These are phyloP conservation scores for Proliferodiscus dingleyae DNA, from an alignment of 2,329 filamentous ascomycete genomes.

Conservation along the genomic window DNA sequence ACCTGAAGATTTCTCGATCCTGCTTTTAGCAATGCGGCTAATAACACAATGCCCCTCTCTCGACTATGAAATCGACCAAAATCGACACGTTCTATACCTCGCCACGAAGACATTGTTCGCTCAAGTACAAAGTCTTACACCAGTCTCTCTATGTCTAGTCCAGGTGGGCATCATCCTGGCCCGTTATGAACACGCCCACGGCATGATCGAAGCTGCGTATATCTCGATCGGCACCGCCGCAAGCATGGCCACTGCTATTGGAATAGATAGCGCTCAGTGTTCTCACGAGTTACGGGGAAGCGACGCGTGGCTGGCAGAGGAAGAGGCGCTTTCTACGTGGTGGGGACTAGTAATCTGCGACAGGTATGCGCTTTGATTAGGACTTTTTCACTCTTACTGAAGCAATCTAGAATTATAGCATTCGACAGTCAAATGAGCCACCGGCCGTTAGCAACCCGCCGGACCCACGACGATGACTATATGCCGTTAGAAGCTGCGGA, in stretches of 20 bases:
- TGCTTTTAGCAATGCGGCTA: slow-evolving; percentile 20
- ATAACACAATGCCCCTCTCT: slow-evolving; percentile 18
- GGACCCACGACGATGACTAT: slow-evolving; percentile 16
- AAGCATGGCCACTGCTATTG: slow-evolving; percentile 18
- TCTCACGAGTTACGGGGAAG: slow-evolving; percentile 16
- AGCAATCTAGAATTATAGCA: slow-evolving; percentile 11
- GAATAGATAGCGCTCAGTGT: slow-evolving; percentile 14
- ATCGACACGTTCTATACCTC: slow-evolving; percentile 21
- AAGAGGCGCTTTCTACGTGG: slow-evolving; percentile 20
- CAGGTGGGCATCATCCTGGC: slow-evolving; percentile 19
- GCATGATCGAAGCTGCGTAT: slow-evolving; percentile 20
- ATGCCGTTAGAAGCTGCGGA: slow-evolving; percentile 16
- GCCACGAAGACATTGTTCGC: slow-evolving; percentile 22
- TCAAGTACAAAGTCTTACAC: slow-evolving; percentile 21
- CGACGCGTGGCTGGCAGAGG: slow-evolving; percentile 18
- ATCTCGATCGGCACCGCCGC: slow-evolving; percentile 16
- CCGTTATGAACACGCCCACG: slow-evolving; percentile 20
- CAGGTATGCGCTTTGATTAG: slow-evolving; percentile 12
- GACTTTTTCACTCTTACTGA: neutral
- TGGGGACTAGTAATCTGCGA: slow-evolving; percentile 24
- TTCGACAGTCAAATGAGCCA: slow-evolving; percentile 13
- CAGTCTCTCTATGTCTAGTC: slow-evolving; percentile 16
- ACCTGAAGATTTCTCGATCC: slow-evolving; percentile 19
- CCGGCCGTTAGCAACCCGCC: slow-evolving; percentile 15
- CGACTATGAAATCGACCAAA: slow-evolving; percentile 12